phyloP scores from a whole-genome alignment of 2,329 filamentous ascomycete genomes.

The Trichoderma sp. region DNA sequence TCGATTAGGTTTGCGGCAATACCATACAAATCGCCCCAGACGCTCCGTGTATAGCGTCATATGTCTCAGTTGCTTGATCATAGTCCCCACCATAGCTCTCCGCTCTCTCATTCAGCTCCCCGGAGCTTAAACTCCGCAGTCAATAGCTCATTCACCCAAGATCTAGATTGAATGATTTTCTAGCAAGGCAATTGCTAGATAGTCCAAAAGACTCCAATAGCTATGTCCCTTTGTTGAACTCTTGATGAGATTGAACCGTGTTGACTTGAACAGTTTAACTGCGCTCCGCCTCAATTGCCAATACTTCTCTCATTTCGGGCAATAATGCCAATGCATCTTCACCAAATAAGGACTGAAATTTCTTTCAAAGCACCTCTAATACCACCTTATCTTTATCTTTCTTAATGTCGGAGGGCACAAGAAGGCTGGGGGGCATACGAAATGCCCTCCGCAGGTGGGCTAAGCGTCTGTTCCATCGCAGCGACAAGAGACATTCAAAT shows the following conservation, averaged over 20 bases:
- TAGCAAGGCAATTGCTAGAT: background rate
- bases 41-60: background rate
- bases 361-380: background rate
- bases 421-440: constrained; percentile 31
- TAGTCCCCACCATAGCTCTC: background rate
- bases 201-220: background rate
- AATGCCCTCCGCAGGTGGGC: constrained; percentile 32
- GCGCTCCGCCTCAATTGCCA: background rate
- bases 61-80: background rate
- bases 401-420: constrained; percentile 32
- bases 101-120: background rate
- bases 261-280: background rate
- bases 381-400: background rate
- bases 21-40: background rate
- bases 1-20: background rate
- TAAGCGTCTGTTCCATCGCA: constrained; percentile 31
- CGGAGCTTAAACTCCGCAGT: background rate
- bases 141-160: background rate
- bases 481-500: background rate
- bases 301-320: background rate
- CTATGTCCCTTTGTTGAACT: background rate
- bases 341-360: background rate
- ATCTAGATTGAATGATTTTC: background rate
- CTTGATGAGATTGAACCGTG: background rate
- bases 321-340: background rate